Evolutionary conservation across 495 filamentous ascomycete genomes (phyloP).

Genomic region (Hyphodiscus hymeniophilus): DNA sequence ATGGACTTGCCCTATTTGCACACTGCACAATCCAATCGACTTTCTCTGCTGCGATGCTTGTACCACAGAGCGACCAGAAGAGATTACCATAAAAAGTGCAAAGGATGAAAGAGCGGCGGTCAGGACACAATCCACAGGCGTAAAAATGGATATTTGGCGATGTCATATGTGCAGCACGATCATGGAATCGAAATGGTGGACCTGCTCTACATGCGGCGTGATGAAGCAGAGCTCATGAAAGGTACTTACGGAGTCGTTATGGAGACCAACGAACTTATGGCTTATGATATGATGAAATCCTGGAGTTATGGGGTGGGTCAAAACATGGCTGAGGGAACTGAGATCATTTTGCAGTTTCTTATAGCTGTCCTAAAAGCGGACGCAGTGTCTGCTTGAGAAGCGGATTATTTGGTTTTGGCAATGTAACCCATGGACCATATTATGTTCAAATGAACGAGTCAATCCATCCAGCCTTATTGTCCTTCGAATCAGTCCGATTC

Average conservation of each 20-base stretch:
- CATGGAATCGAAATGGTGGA: slow-evolving; percentile 72
- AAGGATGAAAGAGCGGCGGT: background rate
- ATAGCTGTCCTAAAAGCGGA: too few relatives aligned
- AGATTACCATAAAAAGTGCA: slow-evolving; percentile 21
- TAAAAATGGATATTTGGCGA: slow-evolving; percentile 47
- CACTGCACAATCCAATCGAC: slow-evolving; percentile 65
- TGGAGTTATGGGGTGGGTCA: too few relatives aligned
- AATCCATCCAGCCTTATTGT: too few relatives aligned
- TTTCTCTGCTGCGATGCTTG: slow-evolving; percentile 77
- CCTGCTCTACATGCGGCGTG: slow-evolving; percentile 58
- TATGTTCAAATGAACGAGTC: too few relatives aligned
- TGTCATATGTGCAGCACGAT: slow-evolving; percentile 57
- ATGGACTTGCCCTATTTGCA: slow-evolving; percentile 78
- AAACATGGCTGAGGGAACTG: too few relatives aligned
- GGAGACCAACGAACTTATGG: slow-evolving; percentile 5
- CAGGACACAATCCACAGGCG: background rate
- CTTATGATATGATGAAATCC: background rate
- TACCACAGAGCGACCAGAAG: slow-evolving; percentile 50
- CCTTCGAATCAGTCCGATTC: too few relatives aligned
- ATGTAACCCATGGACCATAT: too few relatives aligned
- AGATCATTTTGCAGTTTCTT: too few relatives aligned
- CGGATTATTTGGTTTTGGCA: too few relatives aligned
- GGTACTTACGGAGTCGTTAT: background rate
- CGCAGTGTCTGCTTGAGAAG: too few relatives aligned
- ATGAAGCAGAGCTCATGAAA: slow-evolving; percentile 55